Percentiles rank a stretch among this genome's conserved stretches.
phyloP scores from a whole-genome alignment of 1,284 basidiomycete genomes.

The Mycosarcoma mackinlayi region DNA sequence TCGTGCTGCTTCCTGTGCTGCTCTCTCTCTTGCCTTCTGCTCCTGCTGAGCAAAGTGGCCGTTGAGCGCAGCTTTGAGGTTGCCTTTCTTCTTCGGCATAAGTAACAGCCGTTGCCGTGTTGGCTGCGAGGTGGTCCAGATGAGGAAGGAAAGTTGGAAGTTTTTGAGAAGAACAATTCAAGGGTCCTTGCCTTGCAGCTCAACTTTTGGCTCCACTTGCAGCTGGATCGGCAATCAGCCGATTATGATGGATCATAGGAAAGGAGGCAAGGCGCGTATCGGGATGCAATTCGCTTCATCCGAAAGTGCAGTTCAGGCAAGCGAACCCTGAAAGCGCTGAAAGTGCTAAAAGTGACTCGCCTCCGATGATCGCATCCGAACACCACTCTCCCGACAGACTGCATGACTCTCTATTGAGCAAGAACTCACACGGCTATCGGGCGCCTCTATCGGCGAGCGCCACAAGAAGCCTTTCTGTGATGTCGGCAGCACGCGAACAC shows the following conservation, averaged over 20 bases:
- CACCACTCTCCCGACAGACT: neutral
- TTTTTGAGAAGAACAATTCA: neutral
- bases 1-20: slow-evolving; percentile 46
- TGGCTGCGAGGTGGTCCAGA: neutral
- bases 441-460: slow-evolving; percentile 3
- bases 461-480: neutral
- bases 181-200: slow-evolving; percentile 5
- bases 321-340: slow-evolving; percentile 4
- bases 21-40: slow-evolving; percentile 29
- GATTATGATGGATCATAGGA: too few species aligned
- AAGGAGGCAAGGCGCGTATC: neutral
- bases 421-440: neutral
- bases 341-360: neutral
- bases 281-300: neutral
- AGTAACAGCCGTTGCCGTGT: neutral
- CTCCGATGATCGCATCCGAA: neutral
- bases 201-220: neutral
- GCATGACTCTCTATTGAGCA: neutral
- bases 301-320: too few species aligned
- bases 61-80: slow-evolving; percentile 47
- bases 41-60: slow-evolving; percentile 47
- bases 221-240: too few species aligned
- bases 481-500: slow-evolving; percentile 6
- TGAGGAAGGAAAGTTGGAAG: neutral
- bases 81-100: slow-evolving; percentile 59